Base-by-base conservation (phyloP, 495 filamentous ascomycete genomes). In the Aspergillus steynii region DNA sequence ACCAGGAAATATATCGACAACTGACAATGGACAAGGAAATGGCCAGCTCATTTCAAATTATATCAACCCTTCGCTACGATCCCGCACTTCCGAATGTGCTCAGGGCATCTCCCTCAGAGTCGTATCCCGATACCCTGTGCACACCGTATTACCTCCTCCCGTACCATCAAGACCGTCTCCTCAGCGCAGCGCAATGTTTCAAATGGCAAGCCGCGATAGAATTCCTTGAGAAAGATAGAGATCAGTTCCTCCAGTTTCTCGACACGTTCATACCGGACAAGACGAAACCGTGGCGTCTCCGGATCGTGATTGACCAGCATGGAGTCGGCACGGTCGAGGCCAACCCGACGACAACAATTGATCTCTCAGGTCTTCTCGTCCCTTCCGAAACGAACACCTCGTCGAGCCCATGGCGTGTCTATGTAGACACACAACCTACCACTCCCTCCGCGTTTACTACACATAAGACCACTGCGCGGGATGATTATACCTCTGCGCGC, bases 121-220 rank as follows among this genome's bases (percentile, higher is more conserved):
- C 68, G 55, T 75, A 69, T 54, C 71, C 74, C 27, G 61, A 67
- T 31, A 69, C 70, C 10, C 74, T 79, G 25, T 61, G 78, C 25
- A 86, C 84, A n/a, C 86, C 86, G 1, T 89, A 95, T 67, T 97
- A 96, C 76, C 90, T 97, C 78, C 83, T 96, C 12, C 74, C 83
- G 50, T 88, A 88, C 72, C 94, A 98, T 72, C 86, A 84, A 26
- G 89, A 95, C 67, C 91, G 87, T n/a, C 85, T 97, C 68, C 80
- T 92, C 50, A 77, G 80, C 58, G 91, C 92, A 29, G 92, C 90
- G 0, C 73, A 75, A 31, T 75, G 90, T 61, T 96, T 92, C 74
- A 67, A 78, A 28, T 94, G 88, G 86, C 29, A 63, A 4, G 50
- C 65, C 32, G 76, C 75, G 9, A 27, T 68, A 15, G 37, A 56